Base-by-base conservation (phyloP, 1,284 basidiomycete genomes). In the Cutaneotrichosporon sp. region DNA sequence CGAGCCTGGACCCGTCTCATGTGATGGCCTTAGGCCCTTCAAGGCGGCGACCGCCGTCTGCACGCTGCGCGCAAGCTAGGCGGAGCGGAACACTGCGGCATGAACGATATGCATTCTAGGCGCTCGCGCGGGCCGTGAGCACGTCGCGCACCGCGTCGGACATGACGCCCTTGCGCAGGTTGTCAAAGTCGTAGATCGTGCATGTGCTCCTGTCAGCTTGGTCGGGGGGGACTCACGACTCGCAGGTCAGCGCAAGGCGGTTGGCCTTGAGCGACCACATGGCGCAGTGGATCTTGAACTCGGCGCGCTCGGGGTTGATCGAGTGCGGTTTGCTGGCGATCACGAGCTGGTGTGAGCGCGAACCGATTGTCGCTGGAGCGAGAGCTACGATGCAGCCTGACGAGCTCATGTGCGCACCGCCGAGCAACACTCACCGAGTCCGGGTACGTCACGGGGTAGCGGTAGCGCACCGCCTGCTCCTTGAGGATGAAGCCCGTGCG, bases 121-220 rank as follows among this genome's bases (percentile, higher is more conserved):
- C 52, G 20, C 1, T 20, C 16, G 38, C 38, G 7, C 38, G 38
- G 16, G 38, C 38, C 47, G 69, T 61, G 18, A 79, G 64, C 31
- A 69, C 64, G 27, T 64, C 56, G 27, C 63, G 64, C 22, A 77
- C 61, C 29, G 68, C 59, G 46, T 74, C 72, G 9, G 69, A 58
- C 72, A 79, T 74, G 5, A 51, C 50, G 6, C 78, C 78, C 63
- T 75, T 76, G 29, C 63, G 63, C 51, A 72, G 55, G 18, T 67
- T 62, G 52, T 76, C 70, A 56, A 75, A 78, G 62, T 79, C 76
- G 60, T 76, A 79, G 71, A 79, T 74, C 18, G 77, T 76, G n/a
- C 73, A 65, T 8, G 71, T 72, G 51, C 68, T 74, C 59, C 4
- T 46, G 14, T 31, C 10, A 59, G 58, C 33, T 7, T 18, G n/a